Conservation (phyloP, 495 filamentous ascomycete species). For the Penicillium daleae region DNA sequence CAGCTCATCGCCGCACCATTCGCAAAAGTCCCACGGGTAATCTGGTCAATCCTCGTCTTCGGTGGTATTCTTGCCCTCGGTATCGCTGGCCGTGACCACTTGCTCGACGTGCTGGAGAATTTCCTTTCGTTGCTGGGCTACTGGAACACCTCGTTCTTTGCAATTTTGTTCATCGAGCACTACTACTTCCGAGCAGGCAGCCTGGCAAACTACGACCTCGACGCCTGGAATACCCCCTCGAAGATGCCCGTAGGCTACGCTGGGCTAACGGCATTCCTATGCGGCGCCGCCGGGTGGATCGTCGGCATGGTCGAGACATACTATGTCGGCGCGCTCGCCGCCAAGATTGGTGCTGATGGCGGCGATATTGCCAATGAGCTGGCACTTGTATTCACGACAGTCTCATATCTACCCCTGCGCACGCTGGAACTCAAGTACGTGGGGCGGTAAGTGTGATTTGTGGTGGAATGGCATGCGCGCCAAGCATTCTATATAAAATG, state of each 20-base stretch:
- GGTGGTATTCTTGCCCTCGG: constrained; percentile 43
- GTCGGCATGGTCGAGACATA: constrained; percentile 47
- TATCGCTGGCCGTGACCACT: constrained; percentile 44
- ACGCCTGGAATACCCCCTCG: constrained; percentile 39
- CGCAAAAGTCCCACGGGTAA: constrained; percentile 43
- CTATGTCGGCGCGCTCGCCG: constrained; percentile 35
- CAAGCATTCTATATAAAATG: constrained; percentile 1
- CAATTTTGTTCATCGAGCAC: constrained; percentile 63
- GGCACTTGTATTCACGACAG: constrained; percentile 29
- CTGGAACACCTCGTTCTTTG: constrained; percentile 60
- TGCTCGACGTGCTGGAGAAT: constrained; percentile 49
- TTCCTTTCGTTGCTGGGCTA: constrained; percentile 64
- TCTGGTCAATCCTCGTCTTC: constrained; percentile 49
- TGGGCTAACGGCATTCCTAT: constrained; percentile 35
- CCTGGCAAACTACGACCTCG: constrained; percentile 46
- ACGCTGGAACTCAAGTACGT: constrained; percentile 35
- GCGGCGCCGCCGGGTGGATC: constrained; percentile 40
- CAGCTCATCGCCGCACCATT: constrained; percentile 48
- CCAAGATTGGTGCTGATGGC: constrained; percentile 27
- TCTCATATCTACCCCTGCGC: constrained; percentile 28
- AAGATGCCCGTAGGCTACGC: constrained; percentile 38
- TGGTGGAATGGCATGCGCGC: constrained; percentile 6
- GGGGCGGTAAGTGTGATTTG: constrained; percentile 24
- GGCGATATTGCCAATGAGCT: constrained; percentile 39
- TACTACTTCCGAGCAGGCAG: constrained; percentile 59